phyloP scores from a whole-genome alignment of 306 rosid genomes.

The Carpinus viminea region DNA sequence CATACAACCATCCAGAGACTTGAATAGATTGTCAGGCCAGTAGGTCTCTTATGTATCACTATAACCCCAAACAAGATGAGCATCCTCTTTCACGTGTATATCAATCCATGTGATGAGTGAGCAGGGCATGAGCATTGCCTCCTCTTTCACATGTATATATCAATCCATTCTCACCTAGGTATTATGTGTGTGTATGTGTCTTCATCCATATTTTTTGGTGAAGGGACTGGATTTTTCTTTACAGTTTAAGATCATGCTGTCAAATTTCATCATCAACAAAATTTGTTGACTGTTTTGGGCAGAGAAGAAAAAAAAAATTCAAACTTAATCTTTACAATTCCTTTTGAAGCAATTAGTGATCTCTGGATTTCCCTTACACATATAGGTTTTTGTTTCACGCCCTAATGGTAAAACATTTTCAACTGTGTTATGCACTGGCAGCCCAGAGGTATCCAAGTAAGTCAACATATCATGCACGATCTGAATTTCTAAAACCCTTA shows the following conservation, averaged over 20 bases:
- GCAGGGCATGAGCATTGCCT: not conserved
- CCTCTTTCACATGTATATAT: not conserved
- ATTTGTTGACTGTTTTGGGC: not conserved
- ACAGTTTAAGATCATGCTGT: not conserved
- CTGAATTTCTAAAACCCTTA: not conserved
- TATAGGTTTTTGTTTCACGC: conserved; percentile 82
- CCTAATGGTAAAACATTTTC: conserved; percentile 64
- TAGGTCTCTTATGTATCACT: not conserved
- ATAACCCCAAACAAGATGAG: not conserved
- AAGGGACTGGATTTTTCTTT: not conserved
- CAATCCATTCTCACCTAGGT: not conserved
- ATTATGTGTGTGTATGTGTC: not conserved
- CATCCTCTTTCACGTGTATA: too few species aligned
- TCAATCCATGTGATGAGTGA: too few species aligned
- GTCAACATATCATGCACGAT: not conserved
- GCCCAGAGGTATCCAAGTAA: conserved; percentile 60
- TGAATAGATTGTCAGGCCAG: not conserved
- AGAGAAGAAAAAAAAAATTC: not conserved
- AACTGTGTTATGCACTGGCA: conserved; percentile 64
- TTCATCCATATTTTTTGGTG: not conserved
- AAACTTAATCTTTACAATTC: not conserved
- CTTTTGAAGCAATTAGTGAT: not conserved
- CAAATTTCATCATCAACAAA: not conserved
- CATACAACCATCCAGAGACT: not conserved
- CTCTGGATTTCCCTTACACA: conserved; percentile 8